Evolutionary conservation across 2,329 filamentous ascomycete genomes (phyloP).

Genomic region (Phaeophleospora eucalypticola): DNA sequence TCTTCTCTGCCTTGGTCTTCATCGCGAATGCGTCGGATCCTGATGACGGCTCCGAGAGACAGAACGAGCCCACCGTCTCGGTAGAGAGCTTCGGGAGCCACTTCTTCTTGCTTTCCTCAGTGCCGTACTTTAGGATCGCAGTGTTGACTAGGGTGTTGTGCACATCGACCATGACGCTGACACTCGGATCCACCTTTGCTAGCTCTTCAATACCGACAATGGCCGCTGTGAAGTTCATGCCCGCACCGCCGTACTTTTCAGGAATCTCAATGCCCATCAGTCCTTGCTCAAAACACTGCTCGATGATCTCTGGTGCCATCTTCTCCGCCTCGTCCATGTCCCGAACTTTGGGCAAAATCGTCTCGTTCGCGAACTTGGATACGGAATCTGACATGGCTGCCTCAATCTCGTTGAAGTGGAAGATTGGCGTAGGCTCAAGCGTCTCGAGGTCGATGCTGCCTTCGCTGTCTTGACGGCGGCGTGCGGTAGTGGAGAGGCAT

Average conservation of each 20-base stretch:
- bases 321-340: conserved; percentile 96
- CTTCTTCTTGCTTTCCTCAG: conserved; percentile 70
- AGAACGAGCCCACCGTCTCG: conserved; percentile 63
- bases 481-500: conserved; percentile 42
- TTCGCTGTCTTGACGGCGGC: conserved; percentile 25
- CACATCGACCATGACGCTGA: conserved; percentile 92
- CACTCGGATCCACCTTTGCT: conserved; percentile 86
- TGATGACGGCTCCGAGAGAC: conserved; percentile 52
- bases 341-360: conserved; percentile 83
- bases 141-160: conserved; percentile 99
- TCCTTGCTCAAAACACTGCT: conserved; percentile 94
- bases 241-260: conserved; percentile 91
- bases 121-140: conserved; percentile 80
- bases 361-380: conserved; percentile 82
- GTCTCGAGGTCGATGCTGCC: conserved; percentile 59
- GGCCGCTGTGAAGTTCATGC: conserved; percentile 97
- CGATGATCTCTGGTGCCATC: conserved; percentile 85
- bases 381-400: conserved; percentile 84
- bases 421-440: conserved; percentile 85
- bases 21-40: conserved; percentile 96
- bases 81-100: conserved; percentile 89
- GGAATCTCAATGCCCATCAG: conserved; percentile 97
- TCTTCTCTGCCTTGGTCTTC: conserved; percentile 83
- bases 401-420: conserved; percentile 87
- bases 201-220: conserved; percentile 97